Conservation (phyloP, 805 yeast species). For the Nakazawaea wickerhamii region DNA sequence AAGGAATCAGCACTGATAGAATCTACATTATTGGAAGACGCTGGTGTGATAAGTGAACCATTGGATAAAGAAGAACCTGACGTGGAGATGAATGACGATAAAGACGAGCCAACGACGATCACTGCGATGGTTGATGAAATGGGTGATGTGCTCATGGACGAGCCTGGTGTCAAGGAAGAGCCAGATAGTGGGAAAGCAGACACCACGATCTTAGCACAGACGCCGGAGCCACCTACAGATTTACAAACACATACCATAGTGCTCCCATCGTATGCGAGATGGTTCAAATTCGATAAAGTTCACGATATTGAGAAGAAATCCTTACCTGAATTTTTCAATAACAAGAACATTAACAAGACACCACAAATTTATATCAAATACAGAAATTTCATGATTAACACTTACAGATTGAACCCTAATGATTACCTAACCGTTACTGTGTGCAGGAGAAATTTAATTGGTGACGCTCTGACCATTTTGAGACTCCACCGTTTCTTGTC, state of each 20-base stretch:
- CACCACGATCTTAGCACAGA: conserved; percentile 1
- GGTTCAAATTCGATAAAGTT: conserved; percentile 74
- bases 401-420: conserved; percentile 83
- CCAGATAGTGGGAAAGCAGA: neutral
- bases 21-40: conserved; percentile 14
- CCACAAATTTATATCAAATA: conserved; percentile 76
- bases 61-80: neutral
- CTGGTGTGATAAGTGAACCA: conserved; percentile 10
- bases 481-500: conserved; percentile 78
- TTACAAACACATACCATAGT: conserved; percentile 78
- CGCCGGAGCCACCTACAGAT: conserved; percentile 16
- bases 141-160: conserved; percentile 14
- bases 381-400: conserved; percentile 83
- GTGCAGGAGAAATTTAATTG: conserved; percentile 82
- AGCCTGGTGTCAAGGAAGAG: conserved; percentile 6
- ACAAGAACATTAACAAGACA: conserved; percentile 60
- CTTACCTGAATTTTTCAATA: conserved; percentile 79
- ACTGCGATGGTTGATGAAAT: conserved; percentile 6
- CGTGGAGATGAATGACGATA: conserved; percentile 2
- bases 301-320: conserved; percentile 79
- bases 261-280: conserved; percentile 79
- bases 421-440: conserved; percentile 89
- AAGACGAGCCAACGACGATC: neutral
- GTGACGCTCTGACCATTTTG: conserved; percentile 86
- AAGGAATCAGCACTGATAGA: conserved; percentile 16